These are phyloP conservation scores for Lasiosphaeris hirsuta DNA, from an alignment of 495 filamentous ascomycete genomes.

Conservation along the genomic window DNA sequence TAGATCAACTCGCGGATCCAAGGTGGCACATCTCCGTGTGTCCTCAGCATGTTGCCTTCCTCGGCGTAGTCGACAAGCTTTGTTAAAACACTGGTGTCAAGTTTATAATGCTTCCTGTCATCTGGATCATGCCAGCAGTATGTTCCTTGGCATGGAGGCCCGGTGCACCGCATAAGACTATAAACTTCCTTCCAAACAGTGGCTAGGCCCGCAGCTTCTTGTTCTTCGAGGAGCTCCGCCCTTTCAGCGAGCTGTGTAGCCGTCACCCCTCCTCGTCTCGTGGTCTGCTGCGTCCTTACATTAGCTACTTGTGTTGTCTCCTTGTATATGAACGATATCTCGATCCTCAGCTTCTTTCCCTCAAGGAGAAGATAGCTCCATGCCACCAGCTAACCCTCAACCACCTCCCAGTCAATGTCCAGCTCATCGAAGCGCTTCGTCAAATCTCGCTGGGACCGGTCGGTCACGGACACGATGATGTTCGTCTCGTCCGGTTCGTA, in stretches of 20 bases:
- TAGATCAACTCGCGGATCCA: conserved; percentile 27
- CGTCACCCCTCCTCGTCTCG: conserved; percentile 10
- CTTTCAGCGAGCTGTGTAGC: conserved; percentile 21
- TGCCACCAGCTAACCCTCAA: conserved; percentile 16
- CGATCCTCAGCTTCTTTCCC: conserved; percentile 24
- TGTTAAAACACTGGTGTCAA: conserved; percentile 29
- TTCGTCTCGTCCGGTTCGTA: conserved; percentile 24
- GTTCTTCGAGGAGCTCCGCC: conserved; percentile 25
- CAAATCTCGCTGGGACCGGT: conserved; percentile 17
- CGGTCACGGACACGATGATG: conserved; percentile 19
- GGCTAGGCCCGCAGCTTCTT: conserved; percentile 22
- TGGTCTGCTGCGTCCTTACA: conserved; percentile 2
- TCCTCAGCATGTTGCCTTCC: conserved; percentile 21
- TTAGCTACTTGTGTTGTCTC: background rate
- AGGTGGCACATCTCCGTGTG: conserved; percentile 27
- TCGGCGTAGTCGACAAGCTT: conserved; percentile 26
- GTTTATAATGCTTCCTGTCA: conserved; percentile 32
- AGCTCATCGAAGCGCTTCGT: conserved; percentile 22
- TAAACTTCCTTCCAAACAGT: conserved; percentile 33
- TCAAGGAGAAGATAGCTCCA: conserved; percentile 19
- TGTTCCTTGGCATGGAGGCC: conserved; percentile 22
- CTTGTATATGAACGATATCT: conserved; percentile 26
- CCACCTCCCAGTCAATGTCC: conserved; percentile 16
- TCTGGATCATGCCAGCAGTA: conserved; percentile 34
- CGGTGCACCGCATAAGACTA: conserved; percentile 28